phyloP scores from a whole-genome alignment of 257 asterid genomes.

The Scutellaria minor region DNA sequence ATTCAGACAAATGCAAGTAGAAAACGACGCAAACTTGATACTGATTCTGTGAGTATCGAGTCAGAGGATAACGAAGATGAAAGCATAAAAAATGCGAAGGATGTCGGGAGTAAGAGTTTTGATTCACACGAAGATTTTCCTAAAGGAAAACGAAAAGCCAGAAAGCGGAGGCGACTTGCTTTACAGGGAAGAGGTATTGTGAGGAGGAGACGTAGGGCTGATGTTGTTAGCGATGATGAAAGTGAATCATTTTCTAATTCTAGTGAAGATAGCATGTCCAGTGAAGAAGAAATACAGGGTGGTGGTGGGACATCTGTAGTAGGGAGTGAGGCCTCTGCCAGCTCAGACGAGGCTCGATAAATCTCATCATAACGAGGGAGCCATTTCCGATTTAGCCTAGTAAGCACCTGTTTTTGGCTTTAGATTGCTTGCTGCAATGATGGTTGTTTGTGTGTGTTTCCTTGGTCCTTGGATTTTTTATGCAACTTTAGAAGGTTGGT shows the following conservation, averaged over 20 bases:
- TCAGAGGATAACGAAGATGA: constrained; percentile 75
- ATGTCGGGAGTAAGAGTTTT: constrained; percentile 53
- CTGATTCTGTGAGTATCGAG: constrained; percentile 60
- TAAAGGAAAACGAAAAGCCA: constrained; percentile 82
- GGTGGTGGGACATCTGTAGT: constrained; percentile 53
- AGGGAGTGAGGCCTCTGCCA: constrained; percentile 66
- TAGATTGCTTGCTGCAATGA: not conserved
- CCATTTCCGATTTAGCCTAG: not conserved
- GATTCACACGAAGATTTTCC: constrained; percentile 87
- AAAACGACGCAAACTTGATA: constrained; percentile 76
- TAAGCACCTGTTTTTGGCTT: not conserved
- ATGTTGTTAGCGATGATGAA: constrained; percentile 76
- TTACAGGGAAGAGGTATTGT: constrained; percentile 69
- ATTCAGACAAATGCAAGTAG: constrained; percentile 74
- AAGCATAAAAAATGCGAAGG: constrained; percentile 46
- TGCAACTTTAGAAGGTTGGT: constrained; percentile 17
- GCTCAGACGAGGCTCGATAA: constrained; percentile 62
- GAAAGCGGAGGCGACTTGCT: constrained; percentile 78
- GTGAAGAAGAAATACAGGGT: constrained; percentile 78
- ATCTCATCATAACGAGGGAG: not conserved
- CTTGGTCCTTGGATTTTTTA: constrained; percentile 5
- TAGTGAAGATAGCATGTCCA: constrained; percentile 62
- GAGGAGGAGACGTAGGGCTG: constrained; percentile 69
- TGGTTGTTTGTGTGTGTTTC: not conserved
- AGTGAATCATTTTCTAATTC: constrained; percentile 65